Percentiles rank a stretch among this genome's conserved stretches.
phyloP scores from a whole-genome alignment of 345 rosid genomes.

The Alliaria petiolata region DNA sequence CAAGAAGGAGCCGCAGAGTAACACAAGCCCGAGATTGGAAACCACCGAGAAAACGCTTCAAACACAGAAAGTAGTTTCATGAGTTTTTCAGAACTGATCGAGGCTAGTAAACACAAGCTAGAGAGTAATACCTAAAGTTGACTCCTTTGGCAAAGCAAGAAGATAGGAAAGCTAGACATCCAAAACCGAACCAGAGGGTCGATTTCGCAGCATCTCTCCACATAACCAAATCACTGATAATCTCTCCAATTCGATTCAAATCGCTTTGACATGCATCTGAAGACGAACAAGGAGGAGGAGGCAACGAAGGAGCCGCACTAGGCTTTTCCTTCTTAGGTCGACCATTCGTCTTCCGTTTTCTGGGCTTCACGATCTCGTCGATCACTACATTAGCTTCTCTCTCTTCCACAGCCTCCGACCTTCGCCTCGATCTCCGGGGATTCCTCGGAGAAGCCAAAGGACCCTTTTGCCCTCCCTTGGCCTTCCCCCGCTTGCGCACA shows the following conservation, averaged over 20 bases:
- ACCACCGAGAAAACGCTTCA: slow-evolving; percentile 63
- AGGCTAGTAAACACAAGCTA: not conserved
- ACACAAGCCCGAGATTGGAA: slow-evolving; percentile 80
- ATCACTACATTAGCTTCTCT: slow-evolving; percentile 38
- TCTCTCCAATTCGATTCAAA: slow-evolving; percentile 53
- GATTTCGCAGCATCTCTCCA: slow-evolving; percentile 90
- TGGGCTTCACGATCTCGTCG: slow-evolving; percentile 49
- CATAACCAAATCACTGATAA: slow-evolving; percentile 58
- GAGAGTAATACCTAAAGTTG: slow-evolving; percentile 53
- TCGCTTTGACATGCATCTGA: slow-evolving; percentile 41
- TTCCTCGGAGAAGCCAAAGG: slow-evolving; percentile 52
- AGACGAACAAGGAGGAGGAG: slow-evolving; percentile 47
- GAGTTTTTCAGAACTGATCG: not conserved
- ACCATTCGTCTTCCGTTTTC: slow-evolving; percentile 52
- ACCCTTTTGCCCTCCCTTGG: slow-evolving; percentile 49
- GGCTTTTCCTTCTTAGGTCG: slow-evolving; percentile 69
- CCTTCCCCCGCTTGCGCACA: slow-evolving; percentile 53
- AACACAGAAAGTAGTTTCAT: not conserved
- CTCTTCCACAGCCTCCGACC: slow-evolving; percentile 51
- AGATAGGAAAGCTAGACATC: slow-evolving; percentile 64
- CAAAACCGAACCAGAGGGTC: slow-evolving; percentile 87
- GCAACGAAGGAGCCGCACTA: not conserved
- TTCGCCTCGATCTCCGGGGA: slow-evolving; percentile 53
- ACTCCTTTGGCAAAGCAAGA: slow-evolving; percentile 77
- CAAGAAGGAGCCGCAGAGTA: slow-evolving; percentile 76